A percentile compares a stretch with the other conserved stretches of the same genome.
phyloP scores from a whole-genome alignment of 1,284 basidiomycete species.

The Puccinia polysora region DNA sequence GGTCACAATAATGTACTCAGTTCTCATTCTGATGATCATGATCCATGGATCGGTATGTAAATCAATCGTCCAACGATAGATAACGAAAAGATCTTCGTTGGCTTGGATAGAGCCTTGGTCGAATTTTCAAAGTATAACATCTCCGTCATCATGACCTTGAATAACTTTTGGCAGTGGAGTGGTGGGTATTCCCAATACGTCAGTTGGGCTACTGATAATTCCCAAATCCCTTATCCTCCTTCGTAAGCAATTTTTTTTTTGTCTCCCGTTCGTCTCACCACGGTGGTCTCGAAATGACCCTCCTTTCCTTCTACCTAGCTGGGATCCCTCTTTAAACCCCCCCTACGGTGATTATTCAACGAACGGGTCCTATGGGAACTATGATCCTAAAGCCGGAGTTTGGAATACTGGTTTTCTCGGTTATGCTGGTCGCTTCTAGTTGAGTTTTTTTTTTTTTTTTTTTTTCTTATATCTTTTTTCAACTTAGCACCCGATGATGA shows the following conservation, averaged over 20 bases:
- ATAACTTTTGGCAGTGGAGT: conserved; percentile 45
- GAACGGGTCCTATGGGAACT: conserved; percentile 43
- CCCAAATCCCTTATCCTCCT: conserved; percentile 47
- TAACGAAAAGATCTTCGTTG: conserved; percentile 47
- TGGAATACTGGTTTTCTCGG: conserved; percentile 19
- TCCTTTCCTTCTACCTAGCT: conserved; percentile 34
- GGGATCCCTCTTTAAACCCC: conserved; percentile 42
- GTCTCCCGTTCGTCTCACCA: not conserved
- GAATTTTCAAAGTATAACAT: conserved; percentile 47
- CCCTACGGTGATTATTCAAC: conserved; percentile 48
- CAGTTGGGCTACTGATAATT: conserved; percentile 46
- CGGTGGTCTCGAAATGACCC: too few species aligned
- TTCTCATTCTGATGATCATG: too few species aligned
- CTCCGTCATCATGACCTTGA: conserved; percentile 47
- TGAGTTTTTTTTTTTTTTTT: too few species aligned
- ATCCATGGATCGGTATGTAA: too few species aligned
- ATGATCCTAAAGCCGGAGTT: not conserved
- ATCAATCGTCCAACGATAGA: conserved; percentile 1
- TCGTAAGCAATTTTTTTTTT: conserved; percentile 44
- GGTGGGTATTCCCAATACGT: conserved; percentile 44
- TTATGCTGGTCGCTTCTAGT: conserved; percentile 47
- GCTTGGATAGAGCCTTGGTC: conserved; percentile 47
- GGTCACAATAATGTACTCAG: too few species aligned
- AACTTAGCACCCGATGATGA: too few species aligned
- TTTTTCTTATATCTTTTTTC: too few species aligned